These are phyloP conservation scores for Vigna hirtella DNA, from an alignment of 306 rosid species.

Conservation along the genomic window DNA sequence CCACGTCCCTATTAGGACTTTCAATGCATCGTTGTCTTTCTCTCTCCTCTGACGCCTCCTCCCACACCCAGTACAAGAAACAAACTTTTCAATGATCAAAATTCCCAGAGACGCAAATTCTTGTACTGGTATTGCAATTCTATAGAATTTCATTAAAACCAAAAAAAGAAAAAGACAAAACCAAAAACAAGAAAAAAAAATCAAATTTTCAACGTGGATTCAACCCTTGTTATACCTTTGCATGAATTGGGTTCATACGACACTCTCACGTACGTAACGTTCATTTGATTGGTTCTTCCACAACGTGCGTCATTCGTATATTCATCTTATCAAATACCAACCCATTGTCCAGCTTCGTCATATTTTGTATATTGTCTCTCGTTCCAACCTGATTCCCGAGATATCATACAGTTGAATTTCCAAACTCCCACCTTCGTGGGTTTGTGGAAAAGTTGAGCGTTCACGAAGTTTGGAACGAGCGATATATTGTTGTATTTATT, in stretches of 20 bases:
- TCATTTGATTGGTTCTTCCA: conserved; percentile 43
- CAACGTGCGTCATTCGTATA: conserved; percentile 2
- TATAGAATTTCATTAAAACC: background rate
- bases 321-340: background rate
- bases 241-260: conserved; percentile 37
- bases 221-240: conserved; percentile 41
- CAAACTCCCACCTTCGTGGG: conserved; percentile 34
- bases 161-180: background rate
- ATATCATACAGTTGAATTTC: conserved; percentile 25
- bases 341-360: conserved; percentile 18
- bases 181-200: background rate
- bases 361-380: conserved; percentile 8
- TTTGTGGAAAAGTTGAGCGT: conserved; percentile 25
- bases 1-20: conserved; percentile 50
- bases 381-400: conserved; percentile 38
- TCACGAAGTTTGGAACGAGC: conserved; percentile 29
- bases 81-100: conserved; percentile 47
- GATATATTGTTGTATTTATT: background rate
- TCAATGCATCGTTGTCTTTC: conserved; percentile 46
- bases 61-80: conserved; percentile 40
- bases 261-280: conserved; percentile 41
- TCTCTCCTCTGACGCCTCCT: conserved; percentile 55
- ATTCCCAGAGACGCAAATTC: conserved; percentile 36
- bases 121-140: conserved; percentile 39
- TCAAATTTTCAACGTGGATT: conserved; percentile 29